These are phyloP conservation scores for Termitomyces sp. DNA, from an alignment of 1,284 basidiomycete species.

Conservation along the genomic window DNA sequence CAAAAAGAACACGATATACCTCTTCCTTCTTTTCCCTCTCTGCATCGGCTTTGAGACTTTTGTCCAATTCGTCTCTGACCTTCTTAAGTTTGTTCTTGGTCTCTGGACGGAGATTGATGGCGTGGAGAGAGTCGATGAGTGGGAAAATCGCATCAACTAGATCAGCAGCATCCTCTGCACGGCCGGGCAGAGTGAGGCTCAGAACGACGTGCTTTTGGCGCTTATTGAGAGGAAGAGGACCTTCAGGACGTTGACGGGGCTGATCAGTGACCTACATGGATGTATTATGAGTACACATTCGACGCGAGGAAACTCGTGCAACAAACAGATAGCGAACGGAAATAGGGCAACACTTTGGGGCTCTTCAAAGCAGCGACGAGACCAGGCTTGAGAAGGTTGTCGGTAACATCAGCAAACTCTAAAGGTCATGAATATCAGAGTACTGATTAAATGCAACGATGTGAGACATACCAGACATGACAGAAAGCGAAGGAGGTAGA, in stretches of 20 bases:
- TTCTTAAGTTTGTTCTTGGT: conserved; percentile 72
- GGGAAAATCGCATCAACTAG: conserved; percentile 68
- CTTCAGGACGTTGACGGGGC: conserved; percentile 62
- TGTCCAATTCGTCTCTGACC: conserved; percentile 65
- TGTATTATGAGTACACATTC: conserved; percentile 2
- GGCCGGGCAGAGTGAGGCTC: conserved; percentile 54
- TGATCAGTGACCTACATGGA: conserved; percentile 73
- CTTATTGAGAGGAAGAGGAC: conserved; percentile 41
- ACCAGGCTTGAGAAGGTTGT: conserved; percentile 66
- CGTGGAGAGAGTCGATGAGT: conserved; percentile 65
- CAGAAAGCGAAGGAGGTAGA: conserved; percentile 56
- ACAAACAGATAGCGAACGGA: conserved; percentile 67
- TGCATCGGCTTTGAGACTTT: conserved; percentile 61
- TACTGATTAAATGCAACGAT: neutral
- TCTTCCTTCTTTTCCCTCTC: conserved; percentile 71
- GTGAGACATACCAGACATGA: conserved; percentile 61
- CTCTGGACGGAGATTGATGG: conserved; percentile 69
- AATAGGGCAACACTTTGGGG: conserved; percentile 64
- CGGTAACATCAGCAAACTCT: conserved; percentile 80
- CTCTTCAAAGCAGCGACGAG: conserved; percentile 58
- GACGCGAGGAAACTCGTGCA: conserved; percentile 6
- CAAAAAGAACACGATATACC: conserved; percentile 29
- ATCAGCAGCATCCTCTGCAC: conserved; percentile 46
- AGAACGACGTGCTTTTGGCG: conserved; percentile 72
- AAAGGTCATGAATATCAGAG: conserved; percentile 7